These are phyloP conservation scores for Xylaria flabelliformis DNA, from an alignment of 495 filamentous ascomycete genomes.

Conservation along the genomic window DNA sequence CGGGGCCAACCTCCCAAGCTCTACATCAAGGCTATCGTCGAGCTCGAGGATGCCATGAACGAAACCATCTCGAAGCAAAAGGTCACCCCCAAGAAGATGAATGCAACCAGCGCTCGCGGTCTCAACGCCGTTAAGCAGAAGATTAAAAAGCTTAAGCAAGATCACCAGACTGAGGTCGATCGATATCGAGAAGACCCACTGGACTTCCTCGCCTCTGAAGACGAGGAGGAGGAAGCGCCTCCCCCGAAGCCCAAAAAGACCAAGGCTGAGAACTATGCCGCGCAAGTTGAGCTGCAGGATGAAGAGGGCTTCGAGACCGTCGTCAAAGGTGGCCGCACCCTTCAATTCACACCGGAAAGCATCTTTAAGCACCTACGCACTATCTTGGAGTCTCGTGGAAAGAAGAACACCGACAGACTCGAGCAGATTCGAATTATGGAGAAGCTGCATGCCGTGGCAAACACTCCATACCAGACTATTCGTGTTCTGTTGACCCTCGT, in stretches of 20 bases:
- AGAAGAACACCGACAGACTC: conserved; percentile 95
- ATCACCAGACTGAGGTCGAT: conserved; percentile 85
- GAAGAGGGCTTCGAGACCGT: conserved; percentile 89
- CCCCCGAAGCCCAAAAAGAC: conserved; percentile 55
- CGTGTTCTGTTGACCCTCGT: conserved; percentile 90
- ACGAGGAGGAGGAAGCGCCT: conserved; percentile 67
- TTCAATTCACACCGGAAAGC: conserved; percentile 93
- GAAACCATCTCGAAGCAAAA: conserved; percentile 95
- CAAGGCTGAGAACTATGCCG: conserved; percentile 53
- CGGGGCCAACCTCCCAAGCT: conserved; percentile 80
- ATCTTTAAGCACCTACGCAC: conserved; percentile 95
- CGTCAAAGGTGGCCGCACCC: conserved; percentile 81
- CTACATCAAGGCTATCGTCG: conserved; percentile 91
- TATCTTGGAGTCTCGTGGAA: conserved; percentile 93
- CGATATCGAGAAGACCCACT: conserved; percentile 84
- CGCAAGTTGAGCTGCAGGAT: conserved; percentile 58
- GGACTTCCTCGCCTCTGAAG: conserved; percentile 84
- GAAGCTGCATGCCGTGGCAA: conserved; percentile 87
- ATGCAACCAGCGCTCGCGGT: conserved; percentile 89
- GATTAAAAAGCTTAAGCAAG: conserved; percentile 98
- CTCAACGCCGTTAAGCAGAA: conserved; percentile 96
- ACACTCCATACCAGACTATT: conserved; percentile 91
- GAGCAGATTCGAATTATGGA: conserved; percentile 99
- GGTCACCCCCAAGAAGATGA: conserved; percentile 97
- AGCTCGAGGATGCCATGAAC: conserved; percentile 94